Evolutionary conservation across 306 rosid species (phyloP).

Genomic region (Cucurbita argyrosperma): DNA sequence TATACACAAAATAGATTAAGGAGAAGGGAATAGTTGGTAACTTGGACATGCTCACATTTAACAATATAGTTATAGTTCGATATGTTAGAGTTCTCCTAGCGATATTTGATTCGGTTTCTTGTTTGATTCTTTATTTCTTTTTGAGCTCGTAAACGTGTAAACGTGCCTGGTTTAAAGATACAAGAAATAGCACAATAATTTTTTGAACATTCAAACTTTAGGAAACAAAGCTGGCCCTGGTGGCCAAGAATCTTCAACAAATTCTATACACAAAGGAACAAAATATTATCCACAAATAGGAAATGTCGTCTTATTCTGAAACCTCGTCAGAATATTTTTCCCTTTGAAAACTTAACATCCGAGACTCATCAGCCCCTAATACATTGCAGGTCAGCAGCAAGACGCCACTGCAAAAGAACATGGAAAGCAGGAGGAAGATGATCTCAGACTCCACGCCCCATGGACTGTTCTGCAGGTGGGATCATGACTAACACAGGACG

Average conservation of each 20-base stretch:
- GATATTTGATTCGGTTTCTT: too few species aligned
- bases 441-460: conserved; percentile 60
- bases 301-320: background rate
- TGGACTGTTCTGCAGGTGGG: conserved; percentile 74
- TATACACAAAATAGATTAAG: too few species aligned
- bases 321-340: background rate
- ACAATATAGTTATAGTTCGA: too few species aligned
- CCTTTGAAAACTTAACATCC: background rate
- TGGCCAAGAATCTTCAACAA: background rate
- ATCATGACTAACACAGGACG: conserved; percentile 70
- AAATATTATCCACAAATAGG: background rate
- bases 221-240: background rate
- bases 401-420: background rate
- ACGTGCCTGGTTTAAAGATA: too few species aligned
- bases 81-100: too few species aligned
- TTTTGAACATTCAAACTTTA: background rate
- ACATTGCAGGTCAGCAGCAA: background rate
- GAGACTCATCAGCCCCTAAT: background rate
- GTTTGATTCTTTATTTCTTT: too few species aligned
- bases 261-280: background rate
- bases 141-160: too few species aligned
- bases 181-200: too few species aligned
- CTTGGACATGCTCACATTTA: too few species aligned
- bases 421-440: background rate
- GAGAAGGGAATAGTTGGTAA: too few species aligned